Evolutionary conservation across 768 basidiomycete species (phyloP).

Genomic region (Rhodotorula kratochvilovae): DNA sequence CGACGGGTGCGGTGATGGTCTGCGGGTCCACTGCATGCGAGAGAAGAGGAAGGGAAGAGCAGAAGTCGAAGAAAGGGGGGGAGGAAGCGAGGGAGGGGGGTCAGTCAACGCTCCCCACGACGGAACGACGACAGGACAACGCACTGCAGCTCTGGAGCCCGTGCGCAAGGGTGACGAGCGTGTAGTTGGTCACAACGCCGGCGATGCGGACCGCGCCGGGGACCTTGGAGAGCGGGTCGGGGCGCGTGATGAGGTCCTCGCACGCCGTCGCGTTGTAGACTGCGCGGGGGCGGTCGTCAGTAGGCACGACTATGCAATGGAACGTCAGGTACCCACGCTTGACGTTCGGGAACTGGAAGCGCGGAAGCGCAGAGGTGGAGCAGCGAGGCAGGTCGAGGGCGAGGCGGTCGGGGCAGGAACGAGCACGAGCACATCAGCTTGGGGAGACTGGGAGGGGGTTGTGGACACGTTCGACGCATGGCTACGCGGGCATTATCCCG

Average conservation of each 20-base stretch:
- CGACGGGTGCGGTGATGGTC: slow-evolving; percentile 72
- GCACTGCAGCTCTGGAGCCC: slow-evolving; percentile 47
- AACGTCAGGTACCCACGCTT: slow-evolving; percentile 16
- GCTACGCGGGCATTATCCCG: slow-evolving; percentile 34
- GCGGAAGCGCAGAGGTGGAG: neutral
- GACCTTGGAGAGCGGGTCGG: slow-evolving; percentile 48
- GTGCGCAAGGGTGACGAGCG: slow-evolving; percentile 50
- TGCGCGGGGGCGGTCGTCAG: neutral
- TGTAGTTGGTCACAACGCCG: slow-evolving; percentile 59
- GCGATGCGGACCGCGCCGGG: slow-evolving; percentile 52
- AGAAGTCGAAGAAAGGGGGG: slow-evolving; percentile 13
- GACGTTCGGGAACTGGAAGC: slow-evolving; percentile 39
- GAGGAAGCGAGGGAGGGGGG: neutral
- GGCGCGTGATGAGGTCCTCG: slow-evolving; percentile 70
- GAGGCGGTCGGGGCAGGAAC: too few species aligned
- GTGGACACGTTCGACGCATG: slow-evolving; percentile 2
- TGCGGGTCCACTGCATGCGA: slow-evolving; percentile 63
- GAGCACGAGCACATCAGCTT: slow-evolving; percentile 8
- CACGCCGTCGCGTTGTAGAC: slow-evolving; percentile 57
- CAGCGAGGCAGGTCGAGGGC: neutral
- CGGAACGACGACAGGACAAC: too few species aligned
- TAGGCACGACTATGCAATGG: too few species aligned
- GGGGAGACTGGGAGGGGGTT: slow-evolving; percentile 1
- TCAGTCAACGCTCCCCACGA: too few species aligned
- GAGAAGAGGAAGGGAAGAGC: too few species aligned